Base-by-base conservation (phyloP, 192 early-diverging fungal genomes). In the Kappamyces sp. region DNA sequence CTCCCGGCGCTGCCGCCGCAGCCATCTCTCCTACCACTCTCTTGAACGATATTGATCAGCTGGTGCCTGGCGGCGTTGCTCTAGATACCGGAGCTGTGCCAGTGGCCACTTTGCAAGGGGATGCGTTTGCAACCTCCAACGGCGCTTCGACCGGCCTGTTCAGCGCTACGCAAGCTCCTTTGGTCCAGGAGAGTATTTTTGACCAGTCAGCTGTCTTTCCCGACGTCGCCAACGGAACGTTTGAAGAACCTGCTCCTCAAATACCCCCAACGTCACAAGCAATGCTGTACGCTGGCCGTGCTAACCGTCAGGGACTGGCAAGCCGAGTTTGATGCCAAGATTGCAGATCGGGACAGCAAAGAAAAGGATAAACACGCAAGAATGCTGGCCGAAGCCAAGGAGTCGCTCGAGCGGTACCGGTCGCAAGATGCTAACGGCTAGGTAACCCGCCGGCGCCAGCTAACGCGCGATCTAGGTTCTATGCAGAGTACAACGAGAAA, bases 401-500 rank as follows among this genome's bases (percentile, higher is more conserved):
- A 79, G 43, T 41, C 62, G 3, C 49, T 82, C 2, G 77, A 82
- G 62, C 23, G 23, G 23, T 23, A 23, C 23, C 23, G 0, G 23
- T 23, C 23, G 23, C 23, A 23, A 23, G 23, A 23, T 23, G 23
- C 23, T 23, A 23, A 23, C 23, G 23, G 23, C 23, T 23, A 23
- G 23, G 23, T 23, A 23, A 23, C 23, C 23, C 23, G 23, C 23
- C 23, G 23, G 23, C 23, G 23, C 23, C 23, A 23, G 23, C 23
- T 23, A 23, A 23, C 23, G 23, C 23, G 23, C 23, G 23, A 23
- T 23, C 23, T 23, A 63, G 73, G 3, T 82, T 82, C 65, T 82
- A 82, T 55, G 77, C 77, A 42, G 80, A 82, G 33, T 82, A 82
- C 66, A 80, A 78, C 63, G 77, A 80, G 38, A 82, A 79, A 55